Evolutionary conservation across 306 rosid species (phyloP).

Genomic region (Cicer bijugum): DNA sequence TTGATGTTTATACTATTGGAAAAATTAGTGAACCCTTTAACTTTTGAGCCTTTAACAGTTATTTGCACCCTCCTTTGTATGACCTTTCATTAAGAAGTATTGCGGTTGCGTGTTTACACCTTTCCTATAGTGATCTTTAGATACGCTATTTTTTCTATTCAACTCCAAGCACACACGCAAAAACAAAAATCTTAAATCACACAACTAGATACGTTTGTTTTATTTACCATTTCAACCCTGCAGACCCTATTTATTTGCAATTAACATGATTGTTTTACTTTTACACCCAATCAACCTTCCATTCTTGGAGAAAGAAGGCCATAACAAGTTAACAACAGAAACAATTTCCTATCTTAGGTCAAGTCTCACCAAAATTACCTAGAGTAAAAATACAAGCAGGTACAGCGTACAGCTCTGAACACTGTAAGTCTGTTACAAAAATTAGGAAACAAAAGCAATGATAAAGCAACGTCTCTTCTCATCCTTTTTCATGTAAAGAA

Average conservation of each 20-base stretch:
- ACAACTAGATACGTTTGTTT: background rate
- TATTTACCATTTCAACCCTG: constrained; percentile 41
- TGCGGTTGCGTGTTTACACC: background rate
- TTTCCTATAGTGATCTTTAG: background rate
- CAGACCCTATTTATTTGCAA: constrained; percentile 12
- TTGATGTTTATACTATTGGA: constrained; percentile 5
- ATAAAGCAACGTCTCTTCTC: constrained; percentile 46
- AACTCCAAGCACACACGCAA: constrained; percentile 6
- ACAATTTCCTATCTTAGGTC: constrained; percentile 34
- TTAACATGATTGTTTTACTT: constrained; percentile 36
- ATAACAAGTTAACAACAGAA: constrained; percentile 5
- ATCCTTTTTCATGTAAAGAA: constrained; percentile 43
- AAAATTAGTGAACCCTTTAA: constrained; percentile 33
- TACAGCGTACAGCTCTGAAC: constrained; percentile 24
- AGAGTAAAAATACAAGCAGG: constrained; percentile 37
- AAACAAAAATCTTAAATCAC: background rate
- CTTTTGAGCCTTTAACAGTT: constrained; percentile 15
- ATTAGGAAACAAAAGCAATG: constrained; percentile 26
- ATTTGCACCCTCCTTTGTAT: constrained; percentile 18
- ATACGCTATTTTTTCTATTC: constrained; percentile 1
- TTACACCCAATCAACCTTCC: constrained; percentile 24
- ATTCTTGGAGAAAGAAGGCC: constrained; percentile 30
- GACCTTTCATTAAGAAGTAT: constrained; percentile 2
- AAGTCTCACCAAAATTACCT: constrained; percentile 39
- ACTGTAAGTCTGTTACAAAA: constrained; percentile 24